Evolutionary conservation across 805 yeast species (phyloP), one percentile per base, ranked within the genome.

Genomic region (Metschnikowia hibisci): DNA sequence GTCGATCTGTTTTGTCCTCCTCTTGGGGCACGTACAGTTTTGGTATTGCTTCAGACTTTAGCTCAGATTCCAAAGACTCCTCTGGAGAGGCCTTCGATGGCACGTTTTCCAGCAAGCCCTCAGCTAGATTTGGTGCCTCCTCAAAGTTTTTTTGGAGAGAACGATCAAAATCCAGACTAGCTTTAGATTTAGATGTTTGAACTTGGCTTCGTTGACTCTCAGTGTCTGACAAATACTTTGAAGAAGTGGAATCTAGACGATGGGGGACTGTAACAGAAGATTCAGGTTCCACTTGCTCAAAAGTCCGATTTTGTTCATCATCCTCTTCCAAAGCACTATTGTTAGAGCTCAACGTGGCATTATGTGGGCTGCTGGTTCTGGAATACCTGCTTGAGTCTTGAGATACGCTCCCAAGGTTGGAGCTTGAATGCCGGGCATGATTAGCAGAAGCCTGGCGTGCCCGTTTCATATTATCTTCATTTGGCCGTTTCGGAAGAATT

Each of bases 401-500:
- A 20, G 23, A 20, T 20, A 20, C 4, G 23, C 23, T 20, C 5
- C 23, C 23, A 2, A 2, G 23, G 23, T 20, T 8, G 13, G 39
- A 23, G 14, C 16, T 12, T 8, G 14, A 12, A 14, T 20, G 32
- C 14, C 26, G 44, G 3, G 46, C 46, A 26, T 25, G 44, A 10
- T 44, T 34, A 6, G 38, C 44, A 10, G 53, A 48, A 1, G 47
- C 50, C 34, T 46, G 47, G 9, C 54, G 41, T n/a, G 55, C 56
- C 36, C 37, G 25, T 13, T 34, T 41, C 48, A 52, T 32, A 38
- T 39, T 44, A 18, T 43, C 43, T 6, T 48, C 46, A 26, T 42
- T 43, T 5, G 56, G 56, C 31, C 56, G 38, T 39, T 48, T 46
- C 15, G 56, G 56, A n/a, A 52, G 32, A 8, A 25, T 27, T n/a